Base-by-base conservation (phyloP, 1,284 basidiomycete species). In the Phellopilus nigrolimitatus region DNA sequence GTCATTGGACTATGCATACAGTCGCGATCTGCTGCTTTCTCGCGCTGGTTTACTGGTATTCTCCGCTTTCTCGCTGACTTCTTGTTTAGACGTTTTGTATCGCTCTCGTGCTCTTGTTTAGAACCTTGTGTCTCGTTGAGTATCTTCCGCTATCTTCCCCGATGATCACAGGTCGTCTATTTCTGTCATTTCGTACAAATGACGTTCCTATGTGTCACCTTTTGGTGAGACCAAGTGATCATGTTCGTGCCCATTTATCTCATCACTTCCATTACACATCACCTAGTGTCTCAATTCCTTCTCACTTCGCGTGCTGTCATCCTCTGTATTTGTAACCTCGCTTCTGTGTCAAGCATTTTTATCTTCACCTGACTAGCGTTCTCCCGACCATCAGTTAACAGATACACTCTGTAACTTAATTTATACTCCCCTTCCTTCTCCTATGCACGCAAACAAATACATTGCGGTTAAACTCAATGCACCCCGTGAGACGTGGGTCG, bases 401-500 rank as follows among this genome's bases (percentile, higher is more conserved):
- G n/a, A n/a, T n/a, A n/a, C n/a, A n/a, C n/a, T n/a, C n/a, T n/a
- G n/a, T n/a, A n/a, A n/a, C n/a, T 43, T 28, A 24, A 43, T 43
- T 27, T 24, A 22, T 43, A 8, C 24, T 9, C 22, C 21, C 17
- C 25, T 47, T 21, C n/a, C 17, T 27, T 47, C 30, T 22, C 33
- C 21, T 12, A 47, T 47, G 39, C 10, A 47, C 22, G 13, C 17
- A 31, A 27, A 43, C 19, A 28, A 8, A 45, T 33, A 43, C 36
- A 38, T 41, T 53, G 45, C 51, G 43, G 38, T 19, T 47, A 42
- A 53, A 47, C 51, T 22, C 30, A 34, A 30, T 17, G 15, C 38
- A 17, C 13, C 28, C 43, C 12, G 19, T 34, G 37, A 25, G 25
- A 46, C 27, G 17, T 30, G 12, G 19, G 27, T 13, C 27, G 21